Evolutionary conservation across 1,284 basidiomycete genomes (phyloP).

Genomic region (Trametes hirsuta): DNA sequence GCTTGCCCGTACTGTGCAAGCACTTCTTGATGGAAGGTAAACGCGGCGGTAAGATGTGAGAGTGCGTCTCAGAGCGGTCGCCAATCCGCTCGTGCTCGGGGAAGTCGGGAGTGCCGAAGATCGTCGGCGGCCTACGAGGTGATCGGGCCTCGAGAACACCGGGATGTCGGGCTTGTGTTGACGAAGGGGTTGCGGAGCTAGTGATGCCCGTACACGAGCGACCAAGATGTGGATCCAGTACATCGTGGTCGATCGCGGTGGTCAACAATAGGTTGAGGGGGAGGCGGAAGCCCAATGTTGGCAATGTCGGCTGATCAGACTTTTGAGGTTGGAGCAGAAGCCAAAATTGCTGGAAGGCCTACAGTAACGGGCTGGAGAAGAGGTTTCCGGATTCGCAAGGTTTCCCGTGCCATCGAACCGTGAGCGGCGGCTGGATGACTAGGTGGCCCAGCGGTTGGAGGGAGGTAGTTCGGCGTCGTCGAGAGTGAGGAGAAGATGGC

Average conservation of each 20-base stretch:
- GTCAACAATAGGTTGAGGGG: neutral
- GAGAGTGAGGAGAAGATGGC: neutral
- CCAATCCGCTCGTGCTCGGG: slow-evolving; percentile 8
- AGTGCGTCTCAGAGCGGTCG: neutral
- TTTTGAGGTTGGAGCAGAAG: neutral
- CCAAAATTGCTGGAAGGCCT: neutral
- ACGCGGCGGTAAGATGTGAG: too few species aligned
- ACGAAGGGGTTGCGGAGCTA: neutral
- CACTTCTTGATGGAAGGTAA: neutral
- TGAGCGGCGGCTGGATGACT: neutral
- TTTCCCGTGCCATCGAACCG: neutral
- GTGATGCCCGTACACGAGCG: neutral
- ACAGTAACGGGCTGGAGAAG: neutral
- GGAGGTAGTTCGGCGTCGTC: neutral
- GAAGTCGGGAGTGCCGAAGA: neutral
- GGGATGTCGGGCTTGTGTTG: neutral
- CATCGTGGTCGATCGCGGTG: neutral
- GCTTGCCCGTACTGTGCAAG: neutral
- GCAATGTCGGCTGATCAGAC: neutral
- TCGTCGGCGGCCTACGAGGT: neutral
- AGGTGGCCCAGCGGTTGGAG: neutral
- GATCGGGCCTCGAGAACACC: neutral
- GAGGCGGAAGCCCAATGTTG: neutral
- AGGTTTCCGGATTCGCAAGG: neutral
- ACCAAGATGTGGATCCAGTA: neutral